Conservation (phyloP, 2,329 filamentous ascomycete genomes). For the Blastomyces parvus region DNA sequence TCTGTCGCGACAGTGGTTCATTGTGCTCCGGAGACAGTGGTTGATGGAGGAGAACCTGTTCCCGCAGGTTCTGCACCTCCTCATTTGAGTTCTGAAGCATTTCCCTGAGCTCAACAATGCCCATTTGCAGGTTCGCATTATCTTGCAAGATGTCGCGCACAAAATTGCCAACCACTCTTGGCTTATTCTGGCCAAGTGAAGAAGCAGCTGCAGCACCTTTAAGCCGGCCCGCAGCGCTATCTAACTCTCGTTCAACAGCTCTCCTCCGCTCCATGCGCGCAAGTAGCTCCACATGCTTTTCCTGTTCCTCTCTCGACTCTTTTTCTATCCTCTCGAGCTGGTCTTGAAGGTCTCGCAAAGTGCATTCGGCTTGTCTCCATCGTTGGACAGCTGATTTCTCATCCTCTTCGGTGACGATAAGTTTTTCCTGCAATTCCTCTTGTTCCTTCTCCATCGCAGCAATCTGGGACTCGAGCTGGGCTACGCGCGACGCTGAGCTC, state of each 20-base stretch:
- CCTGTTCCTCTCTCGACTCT: slow-evolving; percentile 68
- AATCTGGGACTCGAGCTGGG: slow-evolving; percentile 71
- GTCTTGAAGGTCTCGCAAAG: slow-evolving; percentile 67
- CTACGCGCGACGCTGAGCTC: slow-evolving; percentile 61
- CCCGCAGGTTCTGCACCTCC: slow-evolving; percentile 77
- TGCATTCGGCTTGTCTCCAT: slow-evolving; percentile 77
- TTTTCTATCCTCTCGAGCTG: slow-evolving; percentile 82
- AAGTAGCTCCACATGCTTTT: slow-evolving; percentile 72
- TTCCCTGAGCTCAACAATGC: slow-evolving; percentile 82
- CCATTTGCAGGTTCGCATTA: slow-evolving; percentile 85
- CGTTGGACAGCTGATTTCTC: slow-evolving; percentile 68
- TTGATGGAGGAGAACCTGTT: slow-evolving; percentile 72
- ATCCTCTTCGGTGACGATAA: slow-evolving; percentile 61
- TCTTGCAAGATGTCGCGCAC: slow-evolving; percentile 92
- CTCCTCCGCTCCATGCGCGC: slow-evolving; percentile 75
- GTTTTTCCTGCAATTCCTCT: slow-evolving; percentile 55
- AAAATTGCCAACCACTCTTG: slow-evolving; percentile 79
- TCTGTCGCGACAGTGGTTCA: slow-evolving; percentile 15
- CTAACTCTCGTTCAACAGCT: slow-evolving; percentile 70
- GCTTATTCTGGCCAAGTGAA: slow-evolving; percentile 51
- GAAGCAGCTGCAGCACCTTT: slow-evolving; percentile 70
- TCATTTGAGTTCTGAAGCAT: slow-evolving; percentile 87
- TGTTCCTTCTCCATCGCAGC: slow-evolving; percentile 74
- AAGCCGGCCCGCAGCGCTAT: slow-evolving; percentile 66
- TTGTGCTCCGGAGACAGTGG: slow-evolving; percentile 42